Conservation (phyloP, 305 asterid species). For the Solanum hybrid region DNA sequence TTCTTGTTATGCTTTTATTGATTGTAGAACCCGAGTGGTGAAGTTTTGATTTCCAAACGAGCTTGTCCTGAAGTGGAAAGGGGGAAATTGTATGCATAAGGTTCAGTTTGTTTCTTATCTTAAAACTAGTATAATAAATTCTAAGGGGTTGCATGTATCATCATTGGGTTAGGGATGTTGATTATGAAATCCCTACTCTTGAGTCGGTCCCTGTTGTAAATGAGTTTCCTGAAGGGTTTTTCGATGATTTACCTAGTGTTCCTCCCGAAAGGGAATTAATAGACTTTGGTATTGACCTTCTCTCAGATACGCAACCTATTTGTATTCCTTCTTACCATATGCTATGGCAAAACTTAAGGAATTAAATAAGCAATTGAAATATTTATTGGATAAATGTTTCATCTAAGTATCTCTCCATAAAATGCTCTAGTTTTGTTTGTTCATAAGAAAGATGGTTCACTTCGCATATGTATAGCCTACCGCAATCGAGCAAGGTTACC, state of each 20-base stretch:
- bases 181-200: background rate
- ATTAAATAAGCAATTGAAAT: too few relatives aligned
- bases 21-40: background rate
- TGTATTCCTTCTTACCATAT: background rate
- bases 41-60: background rate
- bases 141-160: background rate
- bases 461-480: background rate
- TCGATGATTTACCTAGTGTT: background rate
- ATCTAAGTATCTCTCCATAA: background rate
- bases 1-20: background rate
- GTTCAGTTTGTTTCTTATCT: background rate
- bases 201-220: background rate
- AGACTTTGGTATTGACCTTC: background rate
- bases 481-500: background rate
- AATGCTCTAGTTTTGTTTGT: background rate
- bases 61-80: background rate
- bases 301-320: background rate
- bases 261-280: background rate
- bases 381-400: background rate
- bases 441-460: background rate
- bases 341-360: background rate
- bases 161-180: background rate
- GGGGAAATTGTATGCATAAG: background rate
- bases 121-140: background rate
- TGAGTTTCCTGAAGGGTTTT: background rate